Conservation (phyloP, 2,329 filamentous ascomycete species). For the Scedosporium dehoogii region DNA sequence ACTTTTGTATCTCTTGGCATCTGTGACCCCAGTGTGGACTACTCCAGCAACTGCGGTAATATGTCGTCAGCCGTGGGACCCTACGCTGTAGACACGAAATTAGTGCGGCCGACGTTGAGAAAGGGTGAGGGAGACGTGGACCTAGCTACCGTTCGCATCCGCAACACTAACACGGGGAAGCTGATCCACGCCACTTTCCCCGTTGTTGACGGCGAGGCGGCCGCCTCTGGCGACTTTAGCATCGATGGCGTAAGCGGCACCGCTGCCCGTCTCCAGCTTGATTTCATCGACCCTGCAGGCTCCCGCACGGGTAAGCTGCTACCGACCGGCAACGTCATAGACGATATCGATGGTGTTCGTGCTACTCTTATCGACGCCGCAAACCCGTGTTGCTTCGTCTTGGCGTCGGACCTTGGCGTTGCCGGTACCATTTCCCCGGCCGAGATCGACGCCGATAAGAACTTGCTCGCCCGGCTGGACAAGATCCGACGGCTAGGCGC, state of each 20-base stretch:
- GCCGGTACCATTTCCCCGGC: conserved; percentile 41
- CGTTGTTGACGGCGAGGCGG: conserved; percentile 35
- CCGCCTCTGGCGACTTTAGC: conserved; percentile 40
- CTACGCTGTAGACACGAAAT: conserved; percentile 45
- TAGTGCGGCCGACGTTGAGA: conserved; percentile 22
- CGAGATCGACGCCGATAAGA: conserved; percentile 35
- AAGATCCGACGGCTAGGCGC: conserved; percentile 47
- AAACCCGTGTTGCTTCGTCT: conserved; percentile 55
- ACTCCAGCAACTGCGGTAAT: conserved; percentile 67
- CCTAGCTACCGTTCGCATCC: conserved; percentile 44
- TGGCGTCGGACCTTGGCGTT: conserved; percentile 40
- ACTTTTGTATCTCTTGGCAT: conserved; percentile 64
- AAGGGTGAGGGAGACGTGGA: conserved; percentile 11
- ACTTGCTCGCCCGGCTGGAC: conserved; percentile 38
- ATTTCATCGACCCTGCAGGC: conserved; percentile 53
- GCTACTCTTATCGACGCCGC: conserved; percentile 53
- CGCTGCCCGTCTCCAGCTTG: conserved; percentile 45
- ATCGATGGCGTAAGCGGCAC: conserved; percentile 57
- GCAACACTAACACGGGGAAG: conserved; percentile 64
- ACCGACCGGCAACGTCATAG: conserved; percentile 46
- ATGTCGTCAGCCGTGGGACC: conserved; percentile 60
- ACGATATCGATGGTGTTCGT: conserved; percentile 36
- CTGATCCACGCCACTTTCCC: conserved; percentile 48
- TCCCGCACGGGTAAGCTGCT: conserved; percentile 52
- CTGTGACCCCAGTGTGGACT: conserved; percentile 49